These are phyloP conservation scores for Leishmania aethiopica DNA, from an alignment of 208 protist genomes.

Conservation along the genomic window DNA sequence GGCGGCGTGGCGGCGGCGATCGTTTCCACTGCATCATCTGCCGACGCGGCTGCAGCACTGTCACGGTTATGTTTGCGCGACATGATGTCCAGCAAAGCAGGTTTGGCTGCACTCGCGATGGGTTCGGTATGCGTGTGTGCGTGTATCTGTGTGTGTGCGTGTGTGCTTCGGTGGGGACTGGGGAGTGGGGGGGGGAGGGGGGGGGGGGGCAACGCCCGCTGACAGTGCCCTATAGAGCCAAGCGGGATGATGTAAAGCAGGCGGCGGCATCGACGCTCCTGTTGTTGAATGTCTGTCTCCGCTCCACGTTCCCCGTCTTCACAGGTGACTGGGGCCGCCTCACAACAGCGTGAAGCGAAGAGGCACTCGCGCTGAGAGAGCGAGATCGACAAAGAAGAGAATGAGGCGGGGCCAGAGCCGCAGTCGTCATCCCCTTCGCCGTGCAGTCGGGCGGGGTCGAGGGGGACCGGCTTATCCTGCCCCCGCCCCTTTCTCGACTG, in stretches of 20 bases:
- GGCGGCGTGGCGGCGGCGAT: not conserved
- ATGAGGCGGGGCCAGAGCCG: too few relatives aligned
- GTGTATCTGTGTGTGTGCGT: constrained; percentile 2
- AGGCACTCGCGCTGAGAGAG: not conserved
- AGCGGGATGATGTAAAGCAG: not conserved
- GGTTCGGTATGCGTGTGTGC: not conserved
- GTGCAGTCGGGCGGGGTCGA: not conserved
- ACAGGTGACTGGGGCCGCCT: not conserved
- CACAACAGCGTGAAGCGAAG: too few relatives aligned
- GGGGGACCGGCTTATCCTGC: not conserved
- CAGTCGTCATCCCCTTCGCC: not conserved
- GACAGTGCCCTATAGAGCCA: not conserved
- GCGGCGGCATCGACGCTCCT: not conserved
- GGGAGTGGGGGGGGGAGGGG: too few relatives aligned
- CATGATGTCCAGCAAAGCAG: not conserved
- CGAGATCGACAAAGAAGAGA: not conserved
- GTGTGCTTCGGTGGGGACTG: not conserved
- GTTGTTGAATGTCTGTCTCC: not conserved
- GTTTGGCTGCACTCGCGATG: too few relatives aligned
- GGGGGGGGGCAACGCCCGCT: not conserved
- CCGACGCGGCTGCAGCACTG: not conserved
- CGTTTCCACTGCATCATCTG: not conserved
- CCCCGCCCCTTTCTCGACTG: not conserved
- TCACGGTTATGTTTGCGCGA: constrained; percentile 24
- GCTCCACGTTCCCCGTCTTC: not conserved